These are phyloP conservation scores for Pythium dissotocum DNA, from an alignment of 352 stramenopile genomes.

Conservation along the genomic window DNA sequence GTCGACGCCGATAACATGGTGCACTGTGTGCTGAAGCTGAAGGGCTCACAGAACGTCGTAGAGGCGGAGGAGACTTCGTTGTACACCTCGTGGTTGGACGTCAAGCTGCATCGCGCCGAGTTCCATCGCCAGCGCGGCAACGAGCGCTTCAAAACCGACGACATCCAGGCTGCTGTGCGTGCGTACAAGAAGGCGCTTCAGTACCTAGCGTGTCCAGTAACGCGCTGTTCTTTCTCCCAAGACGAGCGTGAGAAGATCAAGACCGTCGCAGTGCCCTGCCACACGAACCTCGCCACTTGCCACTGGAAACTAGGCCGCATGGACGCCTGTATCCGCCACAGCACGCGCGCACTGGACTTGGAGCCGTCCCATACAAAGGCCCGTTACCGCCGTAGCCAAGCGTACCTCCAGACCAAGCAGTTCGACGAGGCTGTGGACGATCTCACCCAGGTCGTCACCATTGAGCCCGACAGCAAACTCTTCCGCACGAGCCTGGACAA, in stretches of 20 bases:
- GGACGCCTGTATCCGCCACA: slow-evolving; percentile 51
- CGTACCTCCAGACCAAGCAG: slow-evolving; percentile 50
- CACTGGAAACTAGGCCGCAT: slow-evolving; percentile 48
- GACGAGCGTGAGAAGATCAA: slow-evolving; percentile 39
- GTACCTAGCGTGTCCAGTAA: slow-evolving; percentile 53
- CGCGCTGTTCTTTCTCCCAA: slow-evolving; percentile 36
- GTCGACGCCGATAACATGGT: neutral
- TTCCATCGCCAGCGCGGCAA: slow-evolving; percentile 57
- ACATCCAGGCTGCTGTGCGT: slow-evolving; percentile 33
- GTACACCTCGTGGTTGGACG: slow-evolving; percentile 42
- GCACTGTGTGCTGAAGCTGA: slow-evolving; percentile 11
- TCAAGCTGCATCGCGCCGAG: slow-evolving; percentile 47
- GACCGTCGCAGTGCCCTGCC: slow-evolving; percentile 44
- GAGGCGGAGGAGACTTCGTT: slow-evolving; percentile 2
- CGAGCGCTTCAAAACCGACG: slow-evolving; percentile 48
- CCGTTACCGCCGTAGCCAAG: slow-evolving; percentile 66
- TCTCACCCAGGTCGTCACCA: slow-evolving; percentile 34
- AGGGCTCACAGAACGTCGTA: neutral
- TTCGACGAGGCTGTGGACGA: slow-evolving; percentile 61
- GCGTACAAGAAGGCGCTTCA: slow-evolving; percentile 39
- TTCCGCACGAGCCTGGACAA: slow-evolving; percentile 19
- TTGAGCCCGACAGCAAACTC: slow-evolving; percentile 48
- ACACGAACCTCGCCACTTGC: slow-evolving; percentile 64
- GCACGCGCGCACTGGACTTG: slow-evolving; percentile 42
- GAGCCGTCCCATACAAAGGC: slow-evolving; percentile 60